phyloP scores from a whole-genome alignment of 2,329 filamentous ascomycete genomes.

The Alternaria angustiovoidea region DNA sequence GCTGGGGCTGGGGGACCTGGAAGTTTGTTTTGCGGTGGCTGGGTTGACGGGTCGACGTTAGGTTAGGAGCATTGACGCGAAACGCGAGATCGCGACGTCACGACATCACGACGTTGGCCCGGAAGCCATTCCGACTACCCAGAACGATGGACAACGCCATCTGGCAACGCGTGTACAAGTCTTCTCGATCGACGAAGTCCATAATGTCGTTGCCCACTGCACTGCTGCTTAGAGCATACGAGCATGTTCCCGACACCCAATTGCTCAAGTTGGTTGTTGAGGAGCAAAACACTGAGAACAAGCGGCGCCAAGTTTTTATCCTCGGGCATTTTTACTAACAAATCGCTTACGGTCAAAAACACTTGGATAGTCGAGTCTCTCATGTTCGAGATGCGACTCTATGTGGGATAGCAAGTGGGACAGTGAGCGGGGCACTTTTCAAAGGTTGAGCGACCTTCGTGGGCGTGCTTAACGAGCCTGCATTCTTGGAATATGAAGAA shows the following conservation, averaged over 20 bases:
- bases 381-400: background rate
- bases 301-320: background rate
- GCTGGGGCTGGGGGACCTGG: constrained; percentile 9
- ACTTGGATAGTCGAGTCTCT: background rate
- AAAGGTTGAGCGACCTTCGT: background rate
- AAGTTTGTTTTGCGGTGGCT: constrained; percentile 22
- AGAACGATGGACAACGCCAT: background rate
- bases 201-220: background rate
- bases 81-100: constrained; percentile 29
- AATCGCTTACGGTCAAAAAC: background rate
- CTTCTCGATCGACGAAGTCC: background rate
- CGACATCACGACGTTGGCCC: constrained; percentile 13
- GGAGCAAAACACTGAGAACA: background rate
- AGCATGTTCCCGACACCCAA: background rate
- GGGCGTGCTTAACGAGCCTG: background rate
- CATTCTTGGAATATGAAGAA: background rate
- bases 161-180: background rate
- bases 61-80: constrained; percentile 25
- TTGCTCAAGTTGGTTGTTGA: background rate
- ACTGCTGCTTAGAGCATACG: background rate
- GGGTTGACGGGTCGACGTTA: constrained; percentile 18
- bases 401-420: background rate
- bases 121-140: constrained; percentile 16
- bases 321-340: background rate
- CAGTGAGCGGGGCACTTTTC: background rate